These are phyloP conservation scores for Ajuga reptans DNA, from an alignment of 305 asterid species.

Conservation along the genomic window DNA sequence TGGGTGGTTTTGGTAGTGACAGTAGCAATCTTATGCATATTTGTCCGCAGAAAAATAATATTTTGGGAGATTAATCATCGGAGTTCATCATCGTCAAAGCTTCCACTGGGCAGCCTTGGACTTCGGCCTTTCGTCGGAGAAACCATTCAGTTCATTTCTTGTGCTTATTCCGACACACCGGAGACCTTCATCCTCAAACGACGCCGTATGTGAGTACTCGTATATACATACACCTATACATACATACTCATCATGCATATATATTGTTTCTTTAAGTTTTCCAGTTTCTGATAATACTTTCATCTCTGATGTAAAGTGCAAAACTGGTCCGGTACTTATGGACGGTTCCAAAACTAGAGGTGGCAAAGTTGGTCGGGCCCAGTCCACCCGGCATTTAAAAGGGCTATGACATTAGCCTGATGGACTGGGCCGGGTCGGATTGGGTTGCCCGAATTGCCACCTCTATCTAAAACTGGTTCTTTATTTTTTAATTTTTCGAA, in stretches of 20 bases:
- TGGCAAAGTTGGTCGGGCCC: too few relatives aligned
- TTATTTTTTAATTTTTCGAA: too few relatives aligned
- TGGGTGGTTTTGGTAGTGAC: conserved; percentile 33
- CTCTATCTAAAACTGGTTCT: too few relatives aligned
- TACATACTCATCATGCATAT: neutral
- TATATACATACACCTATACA: neutral
- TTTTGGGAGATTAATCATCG: too few relatives aligned
- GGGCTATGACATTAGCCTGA: too few relatives aligned
- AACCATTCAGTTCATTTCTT: conserved; percentile 70
- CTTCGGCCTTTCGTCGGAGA: conserved; percentile 78
- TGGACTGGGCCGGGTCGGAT: too few relatives aligned
- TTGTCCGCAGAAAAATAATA: conserved; percentile 25
- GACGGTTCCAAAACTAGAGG: too few relatives aligned
- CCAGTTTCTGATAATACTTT: too few relatives aligned
- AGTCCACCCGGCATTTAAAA: too few relatives aligned
- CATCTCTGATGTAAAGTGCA: too few relatives aligned
- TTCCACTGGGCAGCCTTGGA: conserved; percentile 69
- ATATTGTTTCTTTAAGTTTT: neutral
- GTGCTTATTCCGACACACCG: conserved; percentile 65
- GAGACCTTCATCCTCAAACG: conserved; percentile 65
- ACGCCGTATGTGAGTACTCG: conserved; percentile 47
- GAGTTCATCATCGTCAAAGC: neutral
- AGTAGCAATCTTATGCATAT: conserved; percentile 21
- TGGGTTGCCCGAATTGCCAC: too few relatives aligned
- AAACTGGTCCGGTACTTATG: too few relatives aligned